Evolutionary conservation across 441 rosid species (phyloP).

Genomic region (Adansonia grandidieri): DNA sequence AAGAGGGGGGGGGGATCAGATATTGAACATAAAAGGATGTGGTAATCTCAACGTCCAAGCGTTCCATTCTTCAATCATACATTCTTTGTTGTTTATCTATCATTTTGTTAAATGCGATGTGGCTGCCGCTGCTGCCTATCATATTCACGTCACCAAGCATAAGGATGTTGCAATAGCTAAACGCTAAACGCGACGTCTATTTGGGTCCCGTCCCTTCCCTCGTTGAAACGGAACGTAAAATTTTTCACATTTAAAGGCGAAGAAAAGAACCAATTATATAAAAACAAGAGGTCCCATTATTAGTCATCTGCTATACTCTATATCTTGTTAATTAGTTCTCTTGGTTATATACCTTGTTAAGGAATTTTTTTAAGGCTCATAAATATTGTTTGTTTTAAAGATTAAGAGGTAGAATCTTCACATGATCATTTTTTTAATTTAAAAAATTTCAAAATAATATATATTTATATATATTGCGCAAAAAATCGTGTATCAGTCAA

Average conservation of each 20-base stretch:
- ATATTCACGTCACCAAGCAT: neutral
- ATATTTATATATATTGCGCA: too few species aligned
- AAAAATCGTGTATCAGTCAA: too few species aligned
- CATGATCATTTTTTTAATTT: too few species aligned
- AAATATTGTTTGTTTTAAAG: neutral
- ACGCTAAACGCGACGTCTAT: neutral
- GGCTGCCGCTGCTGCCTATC: neutral
- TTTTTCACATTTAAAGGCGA: neutral
- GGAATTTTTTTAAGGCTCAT: neutral
- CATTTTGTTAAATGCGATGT: neutral
- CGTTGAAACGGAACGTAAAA: neutral
- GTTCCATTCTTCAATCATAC: slow-evolving; percentile 36
- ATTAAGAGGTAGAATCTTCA: neutral
- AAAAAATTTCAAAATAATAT: too few species aligned
- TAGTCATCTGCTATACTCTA: neutral
- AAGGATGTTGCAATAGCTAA: neutral
- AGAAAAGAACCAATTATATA: neutral
- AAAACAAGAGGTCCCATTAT: neutral
- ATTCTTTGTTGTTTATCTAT: too few species aligned
- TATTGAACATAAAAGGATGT: slow-evolving; percentile 22
- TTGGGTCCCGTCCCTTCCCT: neutral
- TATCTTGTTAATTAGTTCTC: neutral
- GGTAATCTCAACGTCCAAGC: slow-evolving; percentile 41
- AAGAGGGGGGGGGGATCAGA: neutral
- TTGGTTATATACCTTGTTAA: neutral